Percentiles rank a stretch among this genome's conserved stretches.
These are phyloP conservation scores for Mucor sp. DNA, from an alignment of 371 early-diverging fungal species.

Conservation along the genomic window DNA sequence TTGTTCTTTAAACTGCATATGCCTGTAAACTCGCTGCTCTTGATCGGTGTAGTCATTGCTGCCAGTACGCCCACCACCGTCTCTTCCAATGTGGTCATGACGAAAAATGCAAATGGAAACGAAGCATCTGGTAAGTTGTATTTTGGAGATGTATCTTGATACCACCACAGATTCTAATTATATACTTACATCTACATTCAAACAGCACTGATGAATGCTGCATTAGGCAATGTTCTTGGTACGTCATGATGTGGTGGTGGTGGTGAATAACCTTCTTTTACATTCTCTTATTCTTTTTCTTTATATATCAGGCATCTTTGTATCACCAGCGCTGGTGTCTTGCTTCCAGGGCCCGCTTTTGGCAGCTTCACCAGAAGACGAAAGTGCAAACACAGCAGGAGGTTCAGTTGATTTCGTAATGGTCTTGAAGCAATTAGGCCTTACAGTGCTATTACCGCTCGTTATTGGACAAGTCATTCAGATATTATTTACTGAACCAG, in stretches of 20 bases:
- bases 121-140: slow-evolving; percentile 58
- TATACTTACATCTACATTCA: not conserved
- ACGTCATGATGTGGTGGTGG: slow-evolving; percentile 10
- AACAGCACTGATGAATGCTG: slow-evolving; percentile 67
- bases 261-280: not conserved
- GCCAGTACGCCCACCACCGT: slow-evolving; percentile 77
- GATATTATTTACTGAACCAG: slow-evolving; percentile 51
- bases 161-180: not conserved
- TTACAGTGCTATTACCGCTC: slow-evolving; percentile 67
- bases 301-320: slow-evolving; percentile 61
- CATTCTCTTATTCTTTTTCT: not conserved
- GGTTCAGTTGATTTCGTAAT: slow-evolving; percentile 51
- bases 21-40: slow-evolving; percentile 54
- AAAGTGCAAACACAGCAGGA: slow-evolving; percentile 32
- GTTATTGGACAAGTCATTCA: slow-evolving; percentile 68
- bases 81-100: slow-evolving; percentile 81
- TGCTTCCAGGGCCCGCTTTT: slow-evolving; percentile 40
- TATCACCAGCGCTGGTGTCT: slow-evolving; percentile 60
- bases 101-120: slow-evolving; percentile 71
- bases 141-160: not conserved
- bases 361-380: slow-evolving; percentile 47
- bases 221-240: slow-evolving; percentile 67
- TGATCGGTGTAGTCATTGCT: slow-evolving; percentile 71
- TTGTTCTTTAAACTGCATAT: slow-evolving; percentile 50
- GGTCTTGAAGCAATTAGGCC: slow-evolving; percentile 61